Percentiles rank a stretch among this genome's conserved stretches.
Conservation (phyloP, 495 filamentous ascomycete species). For the Xylaria longipes region DNA sequence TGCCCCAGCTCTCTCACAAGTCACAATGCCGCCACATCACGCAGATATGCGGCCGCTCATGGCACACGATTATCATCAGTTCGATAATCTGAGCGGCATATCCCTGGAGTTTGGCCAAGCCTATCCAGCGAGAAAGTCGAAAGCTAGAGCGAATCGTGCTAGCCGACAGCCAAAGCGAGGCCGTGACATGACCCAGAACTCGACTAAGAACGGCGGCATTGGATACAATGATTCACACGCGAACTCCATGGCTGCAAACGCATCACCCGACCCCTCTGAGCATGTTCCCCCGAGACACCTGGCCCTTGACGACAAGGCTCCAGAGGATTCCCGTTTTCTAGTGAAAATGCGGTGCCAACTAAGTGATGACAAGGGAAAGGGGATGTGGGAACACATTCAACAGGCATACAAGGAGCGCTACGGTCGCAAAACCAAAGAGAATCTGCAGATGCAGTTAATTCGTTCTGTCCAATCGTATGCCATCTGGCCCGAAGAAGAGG, state of each 20-base stretch:
- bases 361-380: conserved; percentile 55
- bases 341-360: conserved; percentile 51
- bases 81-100: conserved; percentile 31
- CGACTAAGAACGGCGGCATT: conserved; percentile 36
- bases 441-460: conserved; percentile 57
- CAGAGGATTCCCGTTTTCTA: conserved; percentile 54
- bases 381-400: conserved; percentile 59
- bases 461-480: conserved; percentile 52
- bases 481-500: conserved; percentile 52
- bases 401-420: conserved; percentile 50
- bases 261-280: neutral
- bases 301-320: conserved; percentile 48
- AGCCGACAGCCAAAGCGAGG: conserved; percentile 34
- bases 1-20: conserved; percentile 29
- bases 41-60: conserved; percentile 26
- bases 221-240: conserved; percentile 29
- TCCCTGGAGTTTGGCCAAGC: conserved; percentile 30
- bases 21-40: conserved; percentile 32
- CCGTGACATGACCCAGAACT: conserved; percentile 34
- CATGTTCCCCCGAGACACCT: conserved; percentile 31
- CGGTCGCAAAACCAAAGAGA: conserved; percentile 49
- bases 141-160: conserved; percentile 29
- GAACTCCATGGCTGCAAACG: conserved; percentile 24
- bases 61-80: conserved; percentile 30
- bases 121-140: conserved; percentile 32